Evolutionary conservation across 805 yeast genomes (phyloP), one percentile per base, ranked within the genome.

Genomic region (Spathaspora hagerdaliae): DNA sequence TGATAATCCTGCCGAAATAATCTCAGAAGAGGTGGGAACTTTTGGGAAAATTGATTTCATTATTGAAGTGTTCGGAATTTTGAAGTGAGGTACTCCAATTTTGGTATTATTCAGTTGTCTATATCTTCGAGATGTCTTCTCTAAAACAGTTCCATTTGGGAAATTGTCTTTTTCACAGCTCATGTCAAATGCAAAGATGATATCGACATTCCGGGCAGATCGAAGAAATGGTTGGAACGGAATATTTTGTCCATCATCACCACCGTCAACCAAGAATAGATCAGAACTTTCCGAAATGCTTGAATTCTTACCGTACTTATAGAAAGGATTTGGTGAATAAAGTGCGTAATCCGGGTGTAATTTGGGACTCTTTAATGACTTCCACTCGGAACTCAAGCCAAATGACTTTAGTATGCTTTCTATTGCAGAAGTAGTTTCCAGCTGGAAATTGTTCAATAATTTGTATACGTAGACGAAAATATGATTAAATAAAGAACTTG

Each of bases 301-400:
- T 2, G 43, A 35, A n/a, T 41, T 51, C 29, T 43, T 35, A 12
- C 38, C 13, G 13, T 31, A 31, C 12, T 37, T 39, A 49, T 65
- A 73, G 55, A 83, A 83, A 2, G 89, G 87, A 48, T 82, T 83
- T 1, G 87, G 87, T 1, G 81, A 72, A 47, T 68, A 73, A 2
- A 81, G 54, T 0, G 87, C 87, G 59, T 76, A 81, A 53, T 82
- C 86, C 1, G 82, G 79, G 45, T 75, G 80, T 14, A 51, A 45
- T 14, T 51, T 55, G 1, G 68, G 65, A 36, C 60, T 55, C 35
- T 67, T 63, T 27, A 55, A 31, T 2, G 56, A 42, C 13, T 49
- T 53, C 41, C 49, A 43, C 19, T 60, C 59, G 0, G 67, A 57
- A 13, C 72, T 64, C 24, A 77, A 52, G 0, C 82, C 81, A 60